Evolutionary conservation across 495 filamentous ascomycete genomes (phyloP).

Genomic region (Podospora tetraspora): DNA sequence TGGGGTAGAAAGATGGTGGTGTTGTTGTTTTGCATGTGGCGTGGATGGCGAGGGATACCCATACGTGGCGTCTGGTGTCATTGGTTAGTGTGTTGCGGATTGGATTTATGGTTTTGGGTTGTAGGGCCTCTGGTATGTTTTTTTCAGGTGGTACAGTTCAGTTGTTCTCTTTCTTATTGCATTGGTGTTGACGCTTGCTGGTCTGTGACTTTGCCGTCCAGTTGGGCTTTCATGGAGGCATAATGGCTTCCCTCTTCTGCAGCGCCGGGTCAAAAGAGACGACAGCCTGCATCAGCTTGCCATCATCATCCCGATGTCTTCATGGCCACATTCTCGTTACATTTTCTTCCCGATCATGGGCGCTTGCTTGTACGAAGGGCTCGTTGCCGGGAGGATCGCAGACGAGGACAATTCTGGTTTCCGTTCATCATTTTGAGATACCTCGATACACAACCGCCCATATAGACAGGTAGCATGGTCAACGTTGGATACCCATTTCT

Average conservation of each 20-base stretch:
- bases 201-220: not conserved
- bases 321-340: not conserved
- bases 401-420: too few relatives aligned
- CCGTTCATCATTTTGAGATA: not conserved
- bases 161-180: not conserved
- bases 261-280: not conserved
- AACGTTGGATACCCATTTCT: not conserved
- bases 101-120: not conserved
- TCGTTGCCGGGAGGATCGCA: not conserved
- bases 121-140: not conserved
- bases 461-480: not conserved
- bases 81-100: not conserved
- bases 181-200: not conserved
- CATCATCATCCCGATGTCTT: not conserved
- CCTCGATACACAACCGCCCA: not conserved
- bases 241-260: not conserved
- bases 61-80: not conserved
- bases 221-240: not conserved
- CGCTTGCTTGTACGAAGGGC: not conserved
- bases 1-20: slow-evolving; percentile 16
- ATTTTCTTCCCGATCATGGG: too few relatives aligned
- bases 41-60: not conserved
- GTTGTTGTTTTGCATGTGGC: not conserved
- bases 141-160: not conserved
- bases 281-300: not conserved